These are phyloP conservation scores for Coemansia sp. DNA, from an alignment of 192 early-diverging fungal genomes.

Conservation along the genomic window DNA sequence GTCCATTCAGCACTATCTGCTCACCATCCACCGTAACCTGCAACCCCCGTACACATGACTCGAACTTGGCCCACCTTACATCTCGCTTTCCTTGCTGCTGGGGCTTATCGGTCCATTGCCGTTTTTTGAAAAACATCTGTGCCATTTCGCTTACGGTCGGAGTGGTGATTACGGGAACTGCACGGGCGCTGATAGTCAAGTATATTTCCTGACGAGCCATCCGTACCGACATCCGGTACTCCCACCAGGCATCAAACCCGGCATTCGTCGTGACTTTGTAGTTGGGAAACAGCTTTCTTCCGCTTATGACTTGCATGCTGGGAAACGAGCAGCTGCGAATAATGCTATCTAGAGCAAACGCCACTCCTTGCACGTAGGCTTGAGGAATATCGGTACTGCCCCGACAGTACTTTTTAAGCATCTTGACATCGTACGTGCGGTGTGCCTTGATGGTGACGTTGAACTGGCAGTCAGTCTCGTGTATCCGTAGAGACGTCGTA, in stretches of 20 bases:
- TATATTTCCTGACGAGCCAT: slow-evolving; percentile 4
- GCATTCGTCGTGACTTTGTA: too few relatives aligned
- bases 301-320: background rate
- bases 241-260: slow-evolving; percentile 37
- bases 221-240: slow-evolving; percentile 22
- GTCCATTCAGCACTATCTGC: background rate
- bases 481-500: too few relatives aligned
- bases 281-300: too few relatives aligned
- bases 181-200: slow-evolving; percentile 9
- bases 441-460: slow-evolving; percentile 10
- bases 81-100: background rate
- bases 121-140: slow-evolving; percentile 3
- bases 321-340: slow-evolving; percentile 10
- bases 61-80: slow-evolving; percentile 12
- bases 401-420: slow-evolving; percentile 12
- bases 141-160: slow-evolving; percentile 9
- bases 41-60: slow-evolving; percentile 3
- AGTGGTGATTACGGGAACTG: slow-evolving; percentile 10
- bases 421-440: slow-evolving; percentile 15
- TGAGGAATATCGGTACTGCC: background rate
- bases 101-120: too few relatives aligned
- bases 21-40: background rate
- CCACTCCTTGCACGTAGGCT: slow-evolving; percentile 8
- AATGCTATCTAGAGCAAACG: slow-evolving; percentile 24
- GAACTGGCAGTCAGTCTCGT: background rate